Conservation (phyloP, 1,284 basidiomycete species). For the Tranzscheliella williamsii region DNA sequence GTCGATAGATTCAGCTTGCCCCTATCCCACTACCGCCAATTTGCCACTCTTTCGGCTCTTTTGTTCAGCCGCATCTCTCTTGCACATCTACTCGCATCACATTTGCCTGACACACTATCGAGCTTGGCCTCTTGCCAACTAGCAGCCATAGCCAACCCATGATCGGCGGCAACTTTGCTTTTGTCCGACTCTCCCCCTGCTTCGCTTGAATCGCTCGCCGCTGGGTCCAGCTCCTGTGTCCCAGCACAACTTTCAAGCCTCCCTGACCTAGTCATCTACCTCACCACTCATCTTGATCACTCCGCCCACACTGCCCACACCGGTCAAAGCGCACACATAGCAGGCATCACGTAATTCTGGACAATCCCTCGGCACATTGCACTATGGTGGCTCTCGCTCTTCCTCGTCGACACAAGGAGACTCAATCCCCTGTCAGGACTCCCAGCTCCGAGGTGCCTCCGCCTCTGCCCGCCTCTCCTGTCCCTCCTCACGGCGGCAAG, state of each 20-base stretch:
- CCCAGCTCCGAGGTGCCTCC: conserved; percentile 25
- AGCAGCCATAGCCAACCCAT: conserved; percentile 42
- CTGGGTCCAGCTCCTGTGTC: conserved; percentile 19
- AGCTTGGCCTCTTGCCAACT: conserved; percentile 41
- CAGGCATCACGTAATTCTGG: too few species aligned
- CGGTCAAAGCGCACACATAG: too few species aligned
- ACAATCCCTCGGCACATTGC: too few species aligned
- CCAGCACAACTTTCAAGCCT: conserved; percentile 39
- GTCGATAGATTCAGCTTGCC: too few species aligned
- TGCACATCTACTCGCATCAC: too few species aligned
- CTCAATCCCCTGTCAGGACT: conserved; percentile 4
- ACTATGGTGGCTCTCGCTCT: conserved; percentile 33
- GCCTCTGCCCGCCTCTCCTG: neutral
- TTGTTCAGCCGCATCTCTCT: too few species aligned
- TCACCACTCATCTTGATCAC: too few species aligned
- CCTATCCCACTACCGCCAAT: too few species aligned
- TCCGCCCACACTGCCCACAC: too few species aligned
- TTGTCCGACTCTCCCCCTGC: conserved; percentile 35
- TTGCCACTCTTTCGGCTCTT: too few species aligned
- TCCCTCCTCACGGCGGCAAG: conserved; percentile 2
- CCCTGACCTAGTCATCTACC: conserved; percentile 16
- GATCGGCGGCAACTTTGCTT: conserved; percentile 26
- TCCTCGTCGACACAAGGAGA: conserved; percentile 27
- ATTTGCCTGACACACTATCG: too few species aligned
- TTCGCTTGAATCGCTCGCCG: conserved; percentile 40